Conservation (phyloP, 2,329 filamentous ascomycete species). For the Pestalotiopsis fici region DNA sequence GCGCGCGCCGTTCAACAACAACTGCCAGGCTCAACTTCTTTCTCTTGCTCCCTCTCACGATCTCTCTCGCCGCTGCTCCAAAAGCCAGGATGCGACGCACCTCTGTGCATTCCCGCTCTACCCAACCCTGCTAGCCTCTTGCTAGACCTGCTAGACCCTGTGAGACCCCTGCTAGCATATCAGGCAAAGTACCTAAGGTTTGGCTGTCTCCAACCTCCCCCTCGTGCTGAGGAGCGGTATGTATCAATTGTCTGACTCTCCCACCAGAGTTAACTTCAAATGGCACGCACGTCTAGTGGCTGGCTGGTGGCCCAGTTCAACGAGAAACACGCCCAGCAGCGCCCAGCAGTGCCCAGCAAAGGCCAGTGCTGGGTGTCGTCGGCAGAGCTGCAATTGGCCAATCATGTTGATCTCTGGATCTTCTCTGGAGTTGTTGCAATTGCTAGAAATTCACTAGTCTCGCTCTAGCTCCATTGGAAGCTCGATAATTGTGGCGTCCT, state of each 20-base stretch:
- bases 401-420: neutral
- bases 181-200: neutral
- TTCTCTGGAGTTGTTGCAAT: neutral
- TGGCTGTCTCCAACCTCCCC: neutral
- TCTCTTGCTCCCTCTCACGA: slow-evolving; percentile 7
- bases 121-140: slow-evolving; percentile 2
- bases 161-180: neutral
- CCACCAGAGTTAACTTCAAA: neutral
- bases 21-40: neutral
- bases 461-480: neutral
- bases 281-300: neutral
- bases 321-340: neutral
- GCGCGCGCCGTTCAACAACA: slow-evolving; percentile 7
- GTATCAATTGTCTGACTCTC: neutral
- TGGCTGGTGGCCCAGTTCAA: neutral
- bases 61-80: neutral
- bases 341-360: too few relatives aligned
- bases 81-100: slow-evolving; percentile 5
- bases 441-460: neutral
- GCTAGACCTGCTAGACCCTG: slow-evolving; percentile 1
- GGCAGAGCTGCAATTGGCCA: neutral
- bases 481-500: neutral
- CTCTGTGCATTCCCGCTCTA: slow-evolving; percentile 5
- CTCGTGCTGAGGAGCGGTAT: neutral
- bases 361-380: neutral